Base-by-base conservation (phyloP, 2,329 filamentous ascomycete species). In the Xenoacremonium recifei region DNA sequence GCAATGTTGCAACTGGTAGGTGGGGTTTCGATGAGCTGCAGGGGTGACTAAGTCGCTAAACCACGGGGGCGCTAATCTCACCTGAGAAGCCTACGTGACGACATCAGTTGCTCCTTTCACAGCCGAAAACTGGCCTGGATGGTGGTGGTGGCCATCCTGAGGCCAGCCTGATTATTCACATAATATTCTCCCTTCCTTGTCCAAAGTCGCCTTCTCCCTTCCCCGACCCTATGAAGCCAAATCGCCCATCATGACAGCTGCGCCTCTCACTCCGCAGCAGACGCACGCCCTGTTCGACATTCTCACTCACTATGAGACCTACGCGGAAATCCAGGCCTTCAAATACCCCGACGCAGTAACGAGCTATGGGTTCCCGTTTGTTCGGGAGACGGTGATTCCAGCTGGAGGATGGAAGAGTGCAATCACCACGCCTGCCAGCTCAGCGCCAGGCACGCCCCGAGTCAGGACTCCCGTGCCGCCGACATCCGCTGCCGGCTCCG, bases 291-390 rank as follows among this genome's bases (percentile, higher is more conserved):
- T 82, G 13, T 73, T 82, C 49, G 75, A 82, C 54, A 79, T 83
- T 38, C 71, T 83, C 40, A 76, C 76, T 21, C 79, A 82, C 54
- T 58, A 76, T 48, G 71, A 82, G 61, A 79, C 77, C 1, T 84
- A 82, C 53, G 64, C 75, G 11, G 87, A 93, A 64, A 86, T 89
- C 47, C 77, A 85, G 58, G 76, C 75, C 47, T 89, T 91, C 72
- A 87, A 84, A 55, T 65, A 74, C 27, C 78, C 85, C 0, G 67
- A 72, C 3, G 77, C 82, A 20, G 84, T 90, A 45, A 71, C 76
- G 44, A 64, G 72, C 17, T 90, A 89, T 67, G 87, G 87, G 12
- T 80, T 77, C 48, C 87, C 87, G 0, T 90, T 91, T 62, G 66
- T 60, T 30, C 40, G 43, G 37, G 42, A 40, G 21, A 57, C 47